Percentiles rank a stretch among this genome's conserved stretches.
Evolutionary conservation across 116 monocot species (phyloP).

Genomic region (Cymodocea nodosa): DNA sequence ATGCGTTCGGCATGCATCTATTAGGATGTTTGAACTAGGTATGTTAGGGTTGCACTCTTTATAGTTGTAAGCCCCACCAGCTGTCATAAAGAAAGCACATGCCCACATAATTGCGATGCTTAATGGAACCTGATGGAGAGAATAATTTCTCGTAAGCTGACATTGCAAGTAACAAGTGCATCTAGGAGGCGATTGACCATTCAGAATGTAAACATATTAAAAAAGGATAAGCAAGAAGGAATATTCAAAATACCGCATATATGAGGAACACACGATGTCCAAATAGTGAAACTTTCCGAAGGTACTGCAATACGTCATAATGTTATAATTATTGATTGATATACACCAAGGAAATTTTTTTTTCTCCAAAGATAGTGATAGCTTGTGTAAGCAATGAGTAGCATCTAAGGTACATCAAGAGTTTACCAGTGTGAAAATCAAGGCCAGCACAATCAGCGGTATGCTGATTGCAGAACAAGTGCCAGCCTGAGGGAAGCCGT

Average conservation of each 20-base stretch:
- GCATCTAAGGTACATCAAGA: not conserved
- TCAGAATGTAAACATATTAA: not conserved
- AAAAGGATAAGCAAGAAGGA: not conserved
- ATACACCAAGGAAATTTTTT: too few relatives aligned
- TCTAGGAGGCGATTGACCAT: not conserved
- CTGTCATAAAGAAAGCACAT: constrained; percentile 92
- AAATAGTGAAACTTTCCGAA: constrained; percentile 66
- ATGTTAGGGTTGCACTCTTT: constrained; percentile 71
- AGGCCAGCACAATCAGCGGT: constrained; percentile 74
- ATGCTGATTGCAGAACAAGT: constrained; percentile 80
- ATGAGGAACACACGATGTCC: constrained; percentile 80
- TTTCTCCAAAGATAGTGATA: too few relatives aligned
- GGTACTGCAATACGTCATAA: constrained; percentile 48
- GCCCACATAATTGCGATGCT: constrained; percentile 93
- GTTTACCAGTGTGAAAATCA: constrained; percentile 88
- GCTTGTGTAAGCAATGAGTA: not conserved
- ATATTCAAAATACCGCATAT: constrained; percentile 55
- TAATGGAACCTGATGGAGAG: constrained; percentile 57
- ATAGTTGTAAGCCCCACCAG: constrained; percentile 81
- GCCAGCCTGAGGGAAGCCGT: constrained; percentile 97
- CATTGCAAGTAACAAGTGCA: not conserved
- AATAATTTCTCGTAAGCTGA: not conserved
- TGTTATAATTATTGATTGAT: not conserved
- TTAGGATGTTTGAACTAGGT: constrained; percentile 85
- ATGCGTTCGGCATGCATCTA: constrained; percentile 71